phyloP scores from a whole-genome alignment of 352 stramenopile genomes.

The Thraustochytrium sp. region DNA sequence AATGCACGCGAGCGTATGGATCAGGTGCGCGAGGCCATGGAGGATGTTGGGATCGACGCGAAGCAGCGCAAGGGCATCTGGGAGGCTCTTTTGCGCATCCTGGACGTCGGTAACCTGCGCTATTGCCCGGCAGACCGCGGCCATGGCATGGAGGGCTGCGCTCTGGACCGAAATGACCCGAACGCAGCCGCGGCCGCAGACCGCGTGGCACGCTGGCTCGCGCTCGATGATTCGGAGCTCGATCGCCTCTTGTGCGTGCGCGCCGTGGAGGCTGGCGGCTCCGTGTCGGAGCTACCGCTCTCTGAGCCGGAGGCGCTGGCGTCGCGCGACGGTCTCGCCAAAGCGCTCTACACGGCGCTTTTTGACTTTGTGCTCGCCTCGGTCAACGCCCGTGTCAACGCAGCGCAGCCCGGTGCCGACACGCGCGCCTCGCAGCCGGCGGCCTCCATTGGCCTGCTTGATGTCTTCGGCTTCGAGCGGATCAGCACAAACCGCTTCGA shows the following conservation, averaged over 20 bases:
- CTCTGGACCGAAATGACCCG: neutral
- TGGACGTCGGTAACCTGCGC: conserved; percentile 89
- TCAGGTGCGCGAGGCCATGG: conserved; percentile 46
- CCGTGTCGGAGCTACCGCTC: neutral
- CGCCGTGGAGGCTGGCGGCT: conserved; percentile 10
- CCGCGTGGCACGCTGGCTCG: neutral
- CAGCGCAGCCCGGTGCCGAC: neutral
- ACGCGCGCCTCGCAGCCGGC: conserved; percentile 50
- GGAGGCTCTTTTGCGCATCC: conserved; percentile 71
- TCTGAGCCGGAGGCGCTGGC: neutral
- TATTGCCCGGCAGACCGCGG: conserved; percentile 53
- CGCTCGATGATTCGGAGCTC: neutral
- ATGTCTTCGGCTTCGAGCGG: conserved; percentile 26
- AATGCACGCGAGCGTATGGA: too few relatives aligned
- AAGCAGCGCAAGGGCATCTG: conserved; percentile 85
- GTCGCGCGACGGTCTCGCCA: conserved; percentile 16
- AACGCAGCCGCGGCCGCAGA: neutral
- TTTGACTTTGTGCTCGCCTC: conserved; percentile 36
- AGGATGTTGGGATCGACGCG: conserved; percentile 72
- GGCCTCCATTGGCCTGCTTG: conserved; percentile 4
- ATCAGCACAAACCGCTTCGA: conserved; percentile 82
- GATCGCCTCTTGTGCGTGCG: neutral
- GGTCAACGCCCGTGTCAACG: conserved; percentile 8
- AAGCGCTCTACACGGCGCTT: conserved; percentile 21
- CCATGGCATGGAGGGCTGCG: neutral